Evolutionary conservation across 176 grass and related monocot species (phyloP), one percentile per base, ranked within the genome.

Genomic region (Zizania latifolia): DNA sequence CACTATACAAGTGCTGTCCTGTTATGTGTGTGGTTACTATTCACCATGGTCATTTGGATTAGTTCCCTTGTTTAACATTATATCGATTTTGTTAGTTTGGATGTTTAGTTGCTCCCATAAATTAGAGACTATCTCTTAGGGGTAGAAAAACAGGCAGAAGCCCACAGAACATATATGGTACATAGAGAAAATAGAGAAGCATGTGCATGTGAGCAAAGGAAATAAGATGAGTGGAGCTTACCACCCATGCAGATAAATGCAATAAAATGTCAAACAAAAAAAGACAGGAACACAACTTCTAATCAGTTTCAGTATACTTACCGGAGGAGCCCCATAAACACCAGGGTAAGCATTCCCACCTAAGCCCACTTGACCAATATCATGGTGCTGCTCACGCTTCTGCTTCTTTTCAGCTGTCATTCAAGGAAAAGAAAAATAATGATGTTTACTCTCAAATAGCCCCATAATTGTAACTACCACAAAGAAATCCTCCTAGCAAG

Each of bases 341-440:
- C 81, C 73, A 57, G 88, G 78, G 69, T 93, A 97, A 46, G 94
- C 84, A 91, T 87, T 86, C 54, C 77, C 65, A 54, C 88, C 87
- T 68, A 88, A 56, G 26, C 83, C 82, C 61, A 72, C 80, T 86
- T 94, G 95, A 86, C 56, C 79, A 65, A 82, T 61, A 54, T 94
- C 95, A 61, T 82, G 86, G 56, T 94, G 91, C 57, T 90, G 89
- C 31, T 99, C 95, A 5, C 83, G 80, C 65, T 81, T 85, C 87
- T 94, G 87, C 82, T 94, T 94, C 78, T 87, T 99, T 69, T 99
- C 95, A 84, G 89, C 91, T 88, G 83, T 82, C 79, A 78, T 60
- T 72, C 36, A 67, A 72, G 27, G 69, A 55, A 19, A 77, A 60
- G 57, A 4, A 89, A 82, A 86, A 30, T 36, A 77, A 83, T 57